Conservation (phyloP, 2,329 filamentous ascomycete genomes). For the Exserohilum turcica region DNA sequence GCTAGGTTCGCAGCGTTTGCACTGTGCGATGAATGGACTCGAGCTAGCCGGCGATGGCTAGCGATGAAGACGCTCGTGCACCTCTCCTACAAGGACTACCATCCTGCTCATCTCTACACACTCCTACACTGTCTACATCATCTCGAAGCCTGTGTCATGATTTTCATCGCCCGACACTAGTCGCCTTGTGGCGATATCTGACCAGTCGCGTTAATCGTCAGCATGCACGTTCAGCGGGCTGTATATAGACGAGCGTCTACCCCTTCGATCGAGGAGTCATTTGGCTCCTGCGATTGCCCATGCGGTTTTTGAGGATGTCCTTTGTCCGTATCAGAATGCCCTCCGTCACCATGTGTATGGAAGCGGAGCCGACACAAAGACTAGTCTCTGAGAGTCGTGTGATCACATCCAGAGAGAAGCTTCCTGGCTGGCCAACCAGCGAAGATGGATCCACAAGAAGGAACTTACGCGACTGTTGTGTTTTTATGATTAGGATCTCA, state of each 20-base stretch:
- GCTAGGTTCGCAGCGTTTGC: conserved; percentile 32
- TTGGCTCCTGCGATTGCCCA: conserved; percentile 46
- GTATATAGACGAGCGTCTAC: conserved; percentile 64
- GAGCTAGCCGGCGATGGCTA: conserved; percentile 7
- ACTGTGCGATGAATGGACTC: conserved; percentile 21
- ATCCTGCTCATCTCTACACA: conserved; percentile 52
- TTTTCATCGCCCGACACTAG: conserved; percentile 51
- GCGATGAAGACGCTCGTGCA: conserved; percentile 56
- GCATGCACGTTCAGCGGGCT: conserved; percentile 57
- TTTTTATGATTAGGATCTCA: conserved; percentile 34
- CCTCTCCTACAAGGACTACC: conserved; percentile 52
- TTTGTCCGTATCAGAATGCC: conserved; percentile 81
- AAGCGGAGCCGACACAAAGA: conserved; percentile 87
- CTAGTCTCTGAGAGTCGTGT: conserved; percentile 87
- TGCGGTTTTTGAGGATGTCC: conserved; percentile 93
- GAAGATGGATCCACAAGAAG: conserved; percentile 22
- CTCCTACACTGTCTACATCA: conserved; percentile 40
- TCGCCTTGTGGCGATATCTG: conserved; percentile 56
- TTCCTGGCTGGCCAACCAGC: conserved; percentile 23
- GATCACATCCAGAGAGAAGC: conserved; percentile 74
- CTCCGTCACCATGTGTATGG: conserved; percentile 55
- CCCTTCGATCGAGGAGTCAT: conserved; percentile 36
- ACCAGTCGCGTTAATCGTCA: conserved; percentile 72
- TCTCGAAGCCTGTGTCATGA: conserved; percentile 59
- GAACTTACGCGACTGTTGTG: conserved; percentile 28